Conservation (phyloP, 371 early-diverging fungal species). For the Mortierella sp. region DNA sequence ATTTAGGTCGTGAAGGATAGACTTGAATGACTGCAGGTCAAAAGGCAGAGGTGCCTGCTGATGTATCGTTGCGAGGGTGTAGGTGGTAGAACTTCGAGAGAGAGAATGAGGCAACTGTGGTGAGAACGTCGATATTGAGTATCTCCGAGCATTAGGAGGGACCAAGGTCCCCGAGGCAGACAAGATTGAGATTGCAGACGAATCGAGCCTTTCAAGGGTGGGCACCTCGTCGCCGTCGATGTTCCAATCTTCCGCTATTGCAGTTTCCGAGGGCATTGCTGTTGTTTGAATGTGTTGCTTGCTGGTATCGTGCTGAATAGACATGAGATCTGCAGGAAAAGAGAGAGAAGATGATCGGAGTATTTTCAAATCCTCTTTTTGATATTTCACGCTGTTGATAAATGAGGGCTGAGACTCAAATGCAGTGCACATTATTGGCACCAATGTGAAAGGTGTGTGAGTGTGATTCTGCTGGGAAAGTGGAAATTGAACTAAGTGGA, state of each 20-base stretch:
- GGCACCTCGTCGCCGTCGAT: not conserved
- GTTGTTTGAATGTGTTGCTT: not conserved
- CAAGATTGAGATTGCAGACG: conserved; percentile 11
- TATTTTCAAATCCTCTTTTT: not conserved
- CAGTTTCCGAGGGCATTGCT: not conserved
- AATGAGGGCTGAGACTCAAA: not conserved
- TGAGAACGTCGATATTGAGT: not conserved
- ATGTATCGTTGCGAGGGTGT: not conserved
- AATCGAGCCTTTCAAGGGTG: not conserved
- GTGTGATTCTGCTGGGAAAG: not conserved
- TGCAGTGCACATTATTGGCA: not conserved
- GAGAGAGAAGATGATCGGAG: not conserved
- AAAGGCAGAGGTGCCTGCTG: not conserved
- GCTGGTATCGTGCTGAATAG: not conserved
- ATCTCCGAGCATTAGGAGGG: conserved; percentile 2
- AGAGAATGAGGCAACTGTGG: not conserved
- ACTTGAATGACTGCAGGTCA: conserved; percentile 22
- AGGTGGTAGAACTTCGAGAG: conserved; percentile 8
- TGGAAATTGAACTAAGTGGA: not conserved
- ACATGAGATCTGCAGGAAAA: not conserved
- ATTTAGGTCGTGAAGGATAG: conserved; percentile 15
- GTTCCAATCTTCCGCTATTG: not conserved
- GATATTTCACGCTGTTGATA: not conserved
- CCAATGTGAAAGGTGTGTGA: not conserved
- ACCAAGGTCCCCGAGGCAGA: conserved; percentile 21